These are phyloP conservation scores for Penicillium soppii DNA, from an alignment of 495 filamentous ascomycete species.

Conservation along the genomic window DNA sequence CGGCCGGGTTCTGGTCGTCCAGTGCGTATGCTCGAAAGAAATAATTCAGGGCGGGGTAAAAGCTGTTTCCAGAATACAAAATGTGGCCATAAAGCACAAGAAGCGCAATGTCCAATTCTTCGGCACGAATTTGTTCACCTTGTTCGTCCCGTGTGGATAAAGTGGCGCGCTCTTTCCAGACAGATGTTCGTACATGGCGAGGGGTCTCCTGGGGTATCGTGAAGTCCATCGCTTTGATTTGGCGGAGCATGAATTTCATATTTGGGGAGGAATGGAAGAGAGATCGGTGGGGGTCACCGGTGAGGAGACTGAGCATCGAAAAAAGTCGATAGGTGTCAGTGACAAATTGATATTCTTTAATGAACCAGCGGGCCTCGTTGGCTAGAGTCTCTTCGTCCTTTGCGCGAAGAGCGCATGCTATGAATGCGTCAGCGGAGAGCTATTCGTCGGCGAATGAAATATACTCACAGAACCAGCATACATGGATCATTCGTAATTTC, in stretches of 20 bases:
- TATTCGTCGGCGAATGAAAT: not conserved
- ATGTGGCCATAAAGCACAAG: conserved; percentile 89
- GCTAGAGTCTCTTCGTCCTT: conserved; percentile 76
- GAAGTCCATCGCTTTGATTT: conserved; percentile 87
- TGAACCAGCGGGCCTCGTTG: conserved; percentile 72
- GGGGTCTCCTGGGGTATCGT: conserved; percentile 37
- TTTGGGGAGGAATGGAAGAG: conserved; percentile 59
- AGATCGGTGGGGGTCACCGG: conserved; percentile 43
- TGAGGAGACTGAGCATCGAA: conserved; percentile 65
- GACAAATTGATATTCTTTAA: conserved; percentile 79
- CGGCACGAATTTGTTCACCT: conserved; percentile 46
- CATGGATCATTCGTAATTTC: conserved; percentile 69
- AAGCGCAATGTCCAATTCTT: conserved; percentile 67
- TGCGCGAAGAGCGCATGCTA: conserved; percentile 76
- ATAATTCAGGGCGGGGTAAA: conserved; percentile 83
- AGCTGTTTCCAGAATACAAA: conserved; percentile 73
- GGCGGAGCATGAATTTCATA: conserved; percentile 86
- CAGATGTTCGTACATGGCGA: conserved; percentile 26
- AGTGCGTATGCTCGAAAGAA: conserved; percentile 83
- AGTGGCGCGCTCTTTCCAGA: conserved; percentile 47
- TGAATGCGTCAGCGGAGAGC: conserved; percentile 5
- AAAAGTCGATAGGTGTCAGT: conserved; percentile 85
- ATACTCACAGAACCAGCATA: conserved; percentile 72
- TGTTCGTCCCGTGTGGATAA: conserved; percentile 50
- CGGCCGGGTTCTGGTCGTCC: conserved; percentile 69